phyloP scores from a whole-genome alignment of 257 asterid genomes.

The Solanum rostratum region DNA sequence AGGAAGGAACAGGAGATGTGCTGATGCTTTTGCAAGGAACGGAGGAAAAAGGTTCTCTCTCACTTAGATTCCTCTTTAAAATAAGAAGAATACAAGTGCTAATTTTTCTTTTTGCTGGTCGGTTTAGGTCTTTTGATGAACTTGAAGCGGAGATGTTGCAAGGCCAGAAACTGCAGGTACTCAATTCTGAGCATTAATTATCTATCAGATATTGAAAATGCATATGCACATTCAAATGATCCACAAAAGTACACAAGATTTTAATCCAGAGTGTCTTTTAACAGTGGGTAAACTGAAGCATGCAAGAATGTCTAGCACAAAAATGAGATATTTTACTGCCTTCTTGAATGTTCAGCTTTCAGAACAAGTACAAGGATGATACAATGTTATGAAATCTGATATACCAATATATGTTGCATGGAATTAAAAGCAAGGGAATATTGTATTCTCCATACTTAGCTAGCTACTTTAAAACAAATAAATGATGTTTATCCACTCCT shows the following conservation, averaged over 20 bases:
- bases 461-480: neutral
- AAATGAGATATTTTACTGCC: neutral
- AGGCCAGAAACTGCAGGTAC: conserved; percentile 90
- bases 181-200: neutral
- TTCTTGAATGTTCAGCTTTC: neutral
- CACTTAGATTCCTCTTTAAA: neutral
- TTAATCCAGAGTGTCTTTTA: neutral
- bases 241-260: neutral
- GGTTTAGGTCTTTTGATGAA: conserved; percentile 59
- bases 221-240: neutral
- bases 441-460: neutral
- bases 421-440: neutral
- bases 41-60: conserved; percentile 55
- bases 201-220: neutral
- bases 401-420: neutral
- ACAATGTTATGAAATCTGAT: neutral
- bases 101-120: neutral
- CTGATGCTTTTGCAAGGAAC: conserved; percentile 79
- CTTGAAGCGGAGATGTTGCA: conserved; percentile 89
- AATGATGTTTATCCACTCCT: neutral
- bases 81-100: neutral
- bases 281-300: neutral
- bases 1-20: conserved; percentile 89
- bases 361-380: neutral
- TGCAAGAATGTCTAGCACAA: neutral